Percentiles rank a stretch among this genome's conserved stretches.
Conservation (phyloP, 148 eudicot genomes). For the Dysphania ambrosioides region DNA sequence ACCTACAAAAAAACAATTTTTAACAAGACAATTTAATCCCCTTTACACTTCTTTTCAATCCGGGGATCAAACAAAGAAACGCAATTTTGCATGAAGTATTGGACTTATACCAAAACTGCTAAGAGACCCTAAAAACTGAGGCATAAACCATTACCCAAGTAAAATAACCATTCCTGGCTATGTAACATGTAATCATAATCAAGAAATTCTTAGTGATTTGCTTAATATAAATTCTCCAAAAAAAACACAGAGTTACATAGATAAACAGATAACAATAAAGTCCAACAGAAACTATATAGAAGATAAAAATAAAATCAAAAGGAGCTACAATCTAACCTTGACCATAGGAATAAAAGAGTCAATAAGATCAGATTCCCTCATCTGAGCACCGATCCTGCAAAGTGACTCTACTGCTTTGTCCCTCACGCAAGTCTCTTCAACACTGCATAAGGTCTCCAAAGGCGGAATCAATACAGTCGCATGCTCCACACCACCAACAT, state of each 20-base stretch:
- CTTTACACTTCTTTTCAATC: too few species aligned
- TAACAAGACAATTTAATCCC: too few species aligned
- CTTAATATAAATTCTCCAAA: too few species aligned
- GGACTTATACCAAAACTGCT: background rate
- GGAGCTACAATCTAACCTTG: constrained; percentile 36
- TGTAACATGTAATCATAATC: background rate
- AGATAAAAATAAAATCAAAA: background rate
- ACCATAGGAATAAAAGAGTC: constrained; percentile 47
- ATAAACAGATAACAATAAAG: background rate
- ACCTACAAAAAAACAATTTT: too few species aligned
- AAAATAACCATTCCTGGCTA: background rate
- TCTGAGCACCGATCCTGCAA: constrained; percentile 51
- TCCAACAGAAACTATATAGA: too few species aligned
- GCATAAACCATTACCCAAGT: background rate
- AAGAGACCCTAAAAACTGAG: background rate
- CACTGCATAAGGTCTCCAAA: constrained; percentile 49
- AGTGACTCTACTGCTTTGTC: constrained; percentile 55
- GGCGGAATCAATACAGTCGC: constrained; percentile 53
- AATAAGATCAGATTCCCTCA: constrained; percentile 51
- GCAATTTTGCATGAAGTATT: background rate
- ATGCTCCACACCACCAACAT: constrained; percentile 53
- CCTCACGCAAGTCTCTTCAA: constrained; percentile 64
- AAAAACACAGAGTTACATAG: background rate
- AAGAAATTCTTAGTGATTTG: too few species aligned
- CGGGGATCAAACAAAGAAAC: background rate